These are phyloP conservation scores for Posidonia oceanica DNA, from an alignment of 116 monocot species.

Conservation along the genomic window DNA sequence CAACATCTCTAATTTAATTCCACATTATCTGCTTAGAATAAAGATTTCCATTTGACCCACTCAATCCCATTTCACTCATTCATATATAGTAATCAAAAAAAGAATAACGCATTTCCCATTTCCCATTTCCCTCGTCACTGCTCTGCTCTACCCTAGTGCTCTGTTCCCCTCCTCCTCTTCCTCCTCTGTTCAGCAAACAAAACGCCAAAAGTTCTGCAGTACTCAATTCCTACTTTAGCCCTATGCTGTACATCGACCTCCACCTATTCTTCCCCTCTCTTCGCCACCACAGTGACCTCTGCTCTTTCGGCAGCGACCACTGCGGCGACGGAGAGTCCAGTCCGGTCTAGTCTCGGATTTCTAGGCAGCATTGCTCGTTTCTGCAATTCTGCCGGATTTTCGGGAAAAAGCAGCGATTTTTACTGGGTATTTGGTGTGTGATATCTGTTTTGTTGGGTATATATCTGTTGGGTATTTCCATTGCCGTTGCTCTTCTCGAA, in stretches of 20 bases:
- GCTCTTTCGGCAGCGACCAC: background rate
- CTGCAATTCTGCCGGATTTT: background rate
- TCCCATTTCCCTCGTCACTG: background rate
- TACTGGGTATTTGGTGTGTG: background rate
- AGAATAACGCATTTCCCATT: background rate
- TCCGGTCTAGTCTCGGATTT: background rate
- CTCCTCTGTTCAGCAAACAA: background rate
- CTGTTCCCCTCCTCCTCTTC: too few species aligned
- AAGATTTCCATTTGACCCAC: too few species aligned
- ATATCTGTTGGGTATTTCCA: background rate
- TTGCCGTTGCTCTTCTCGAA: background rate
- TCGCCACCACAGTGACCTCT: background rate
- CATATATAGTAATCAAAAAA: background rate
- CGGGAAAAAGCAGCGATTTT: background rate
- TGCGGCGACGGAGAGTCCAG: background rate
- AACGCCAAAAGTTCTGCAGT: constrained; percentile 3
- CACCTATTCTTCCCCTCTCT: background rate
- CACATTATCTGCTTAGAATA: too few species aligned
- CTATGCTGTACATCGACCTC: background rate
- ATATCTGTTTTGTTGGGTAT: too few species aligned
- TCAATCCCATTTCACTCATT: too few species aligned
- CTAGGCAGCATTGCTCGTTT: background rate
- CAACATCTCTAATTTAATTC: too few species aligned
- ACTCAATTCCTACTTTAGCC: background rate
- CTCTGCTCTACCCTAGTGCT: background rate